phyloP scores from a whole-genome alignment of 441 rosid genomes.

The Corymbia citriodora region DNA sequence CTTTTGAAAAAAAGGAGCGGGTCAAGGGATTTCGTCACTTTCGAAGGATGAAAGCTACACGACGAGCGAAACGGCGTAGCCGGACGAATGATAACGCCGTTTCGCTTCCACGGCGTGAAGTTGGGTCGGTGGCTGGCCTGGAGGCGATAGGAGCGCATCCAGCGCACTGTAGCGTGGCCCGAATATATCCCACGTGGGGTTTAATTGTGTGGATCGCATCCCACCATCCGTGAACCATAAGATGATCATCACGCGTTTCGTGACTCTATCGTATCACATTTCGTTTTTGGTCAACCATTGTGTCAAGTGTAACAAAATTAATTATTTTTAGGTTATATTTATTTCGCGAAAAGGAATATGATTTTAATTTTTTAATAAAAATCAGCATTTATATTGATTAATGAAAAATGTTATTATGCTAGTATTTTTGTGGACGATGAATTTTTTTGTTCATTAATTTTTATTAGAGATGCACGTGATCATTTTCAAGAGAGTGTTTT shows the following conservation, averaged over 20 bases:
- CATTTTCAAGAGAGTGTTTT: fast-evolving
- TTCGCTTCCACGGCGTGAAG: background rate
- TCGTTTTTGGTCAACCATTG: background rate
- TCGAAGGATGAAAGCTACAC: background rate
- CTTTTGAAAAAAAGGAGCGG: background rate
- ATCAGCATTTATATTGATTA: fast-evolving
- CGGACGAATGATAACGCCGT: background rate
- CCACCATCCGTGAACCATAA: background rate
- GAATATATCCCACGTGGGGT: background rate
- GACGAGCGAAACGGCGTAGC: background rate
- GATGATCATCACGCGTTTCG: background rate
- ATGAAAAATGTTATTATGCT: background rate
- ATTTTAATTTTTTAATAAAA: background rate
- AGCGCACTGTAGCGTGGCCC: background rate
- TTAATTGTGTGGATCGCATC: background rate
- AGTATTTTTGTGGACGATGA: fast-evolving
- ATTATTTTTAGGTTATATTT: background rate
- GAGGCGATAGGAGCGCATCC: background rate
- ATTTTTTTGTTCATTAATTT: background rate
- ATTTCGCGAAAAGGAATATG: background rate
- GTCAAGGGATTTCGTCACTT: background rate
- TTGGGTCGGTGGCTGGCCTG: background rate
- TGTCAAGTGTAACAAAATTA: background rate
- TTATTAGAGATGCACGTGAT: fast-evolving
- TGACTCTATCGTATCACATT: background rate